Evolutionary conservation across 805 yeast genomes (phyloP), one percentile per base, ranked within the genome.

Genomic region (Ogataea pini): DNA sequence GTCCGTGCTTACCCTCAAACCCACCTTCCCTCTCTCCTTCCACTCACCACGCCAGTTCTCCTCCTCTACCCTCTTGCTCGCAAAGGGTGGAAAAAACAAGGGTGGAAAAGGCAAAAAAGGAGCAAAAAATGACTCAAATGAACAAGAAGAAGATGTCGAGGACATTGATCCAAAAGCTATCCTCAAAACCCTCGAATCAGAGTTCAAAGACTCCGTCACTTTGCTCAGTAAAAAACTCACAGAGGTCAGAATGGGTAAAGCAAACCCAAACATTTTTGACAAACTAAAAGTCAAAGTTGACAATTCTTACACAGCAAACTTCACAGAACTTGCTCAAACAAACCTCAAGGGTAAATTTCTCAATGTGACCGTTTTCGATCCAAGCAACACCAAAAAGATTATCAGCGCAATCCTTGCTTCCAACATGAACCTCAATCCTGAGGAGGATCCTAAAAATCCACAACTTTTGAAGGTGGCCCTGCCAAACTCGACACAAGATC

Each of bases 361-460:
- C 44, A 68, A 79, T 27, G 79, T 92, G n/a, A 89, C 96, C 0
- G 91, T 90, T 1, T 92, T 85, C 65, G 97, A 92, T 60, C 96
- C 96, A 6, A 76, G 75, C 44, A 77, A 87, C 55, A 76, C 81
- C 33, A 85, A 88, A 57, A 75, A 78, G 51, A 78, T 92, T 24
- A 76, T 86, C 24, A 82, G 89, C 44, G 76, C 91, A 0, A 82
- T 92, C 16, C 65, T 89, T 50, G 85, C 79, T 1, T 74, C 91
- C 0, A 78, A 79, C 8, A 69, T 88, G 62, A 86, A 87, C 59
- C 67, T 92, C 73, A 89, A 84, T 50, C 96, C 98, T 1, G 91
- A 86, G 61, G 74, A 73, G 18, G 91, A 89, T 50, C 80, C 87
- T 1, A 72, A 79, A 46, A 86, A 86, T 62, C 82, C 83, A 28